Base-by-base conservation (phyloP, 2,329 filamentous ascomycete species). In the Diplodia sapinea region DNA sequence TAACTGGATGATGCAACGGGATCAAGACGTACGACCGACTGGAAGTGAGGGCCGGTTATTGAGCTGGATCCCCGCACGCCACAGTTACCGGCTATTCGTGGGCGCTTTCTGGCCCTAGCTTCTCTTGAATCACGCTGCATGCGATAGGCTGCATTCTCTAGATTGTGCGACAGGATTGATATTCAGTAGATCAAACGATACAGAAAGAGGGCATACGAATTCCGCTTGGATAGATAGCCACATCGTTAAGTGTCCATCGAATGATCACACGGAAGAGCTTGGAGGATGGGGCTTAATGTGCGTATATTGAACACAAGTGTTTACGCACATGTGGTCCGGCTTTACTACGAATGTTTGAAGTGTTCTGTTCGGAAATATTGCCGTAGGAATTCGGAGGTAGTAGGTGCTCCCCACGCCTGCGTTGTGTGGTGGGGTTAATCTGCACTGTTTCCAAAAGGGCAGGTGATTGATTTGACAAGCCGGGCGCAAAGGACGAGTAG, bases 101-200 rank as follows among this genome's bases (percentile, higher is more conserved):
- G 23, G 20, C 20, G 49, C 49, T 74, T 87, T 49, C n/a, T 20
- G 85, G 87, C 73, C 88, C 85, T 84, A 0, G 78, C 76, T 1
- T 38, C 79, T 89, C 23, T 47, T 31, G 23, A 52, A 29, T 29
- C 50, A 52, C 6, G 26, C 26, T 20, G 43, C 17, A 20, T 8
- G 11, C 20, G 17, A 47, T 9, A n/a, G n/a, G 17, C 17, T 47
- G 17, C 43, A n/a, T 47, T 20, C 17, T 9, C 40, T n/a, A 8
- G 15, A n/a, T 47, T 47, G 40, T 20, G 43, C n/a, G 8, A 20
- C n/a, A 3, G 43, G 9, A 47, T n/a, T 3, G 43, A 47, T 47
- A 9, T 20, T 47, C 3, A 5, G 7, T 11, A 20, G 0, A 11
- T 47, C 0, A 4, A 9, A 7, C 3, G 17, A 11, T 20, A 47